Evolutionary conservation across 208 protist species (phyloP), one percentile per base, ranked within the genome.

Genomic region (Leishmania tarentolae): DNA sequence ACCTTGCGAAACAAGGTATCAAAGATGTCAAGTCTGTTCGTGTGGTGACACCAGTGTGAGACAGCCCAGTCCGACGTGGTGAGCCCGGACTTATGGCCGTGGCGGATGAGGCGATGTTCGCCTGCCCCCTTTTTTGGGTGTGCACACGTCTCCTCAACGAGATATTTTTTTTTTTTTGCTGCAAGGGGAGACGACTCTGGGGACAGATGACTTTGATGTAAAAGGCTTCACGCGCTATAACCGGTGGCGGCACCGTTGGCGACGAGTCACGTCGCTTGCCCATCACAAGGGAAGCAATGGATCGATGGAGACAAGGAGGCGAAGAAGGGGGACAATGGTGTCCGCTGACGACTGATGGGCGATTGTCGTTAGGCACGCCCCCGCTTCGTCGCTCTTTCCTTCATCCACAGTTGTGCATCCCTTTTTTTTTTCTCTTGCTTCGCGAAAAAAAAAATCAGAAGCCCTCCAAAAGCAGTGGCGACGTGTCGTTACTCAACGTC

Each of bases 11-110:
- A 57, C 94, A 97, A 75, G 94, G 94, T 44, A 93, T 98, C 59
- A 98, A 97, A 76, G 92, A 98, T 75, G 89, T 96, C 35, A 92
- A 93, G 56, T 83, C 71, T n/a, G 69, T 95, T 24, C 75, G 86
- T 47, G 78, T 98, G 31, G 9, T 90, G 19, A 75, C 78, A 46
- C 46, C 53, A 15, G 40, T 72, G 5, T 65, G 57, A 63, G 50
- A 42, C 46, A 42, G 35, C 0, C 5, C 11, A 11, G 44, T 50
- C 11, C 50, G 28, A 44, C 19, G 69, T 2, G 69, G 56, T 5
- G 24, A 24, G 7, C 28, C 28, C 31, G 40, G 31, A 68, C 28
- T 3, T 40, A 31, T 31, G 31, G 28, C 61, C 31, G 40, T 31
- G 31, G 31, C 31, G 1, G 61, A 68, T 40, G 31, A 68, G 31